A percentile compares a stretch with the other conserved stretches of the same genome.
Conservation (phyloP, 2,329 filamentous ascomycete genomes). For the Fusarium nodosum region DNA sequence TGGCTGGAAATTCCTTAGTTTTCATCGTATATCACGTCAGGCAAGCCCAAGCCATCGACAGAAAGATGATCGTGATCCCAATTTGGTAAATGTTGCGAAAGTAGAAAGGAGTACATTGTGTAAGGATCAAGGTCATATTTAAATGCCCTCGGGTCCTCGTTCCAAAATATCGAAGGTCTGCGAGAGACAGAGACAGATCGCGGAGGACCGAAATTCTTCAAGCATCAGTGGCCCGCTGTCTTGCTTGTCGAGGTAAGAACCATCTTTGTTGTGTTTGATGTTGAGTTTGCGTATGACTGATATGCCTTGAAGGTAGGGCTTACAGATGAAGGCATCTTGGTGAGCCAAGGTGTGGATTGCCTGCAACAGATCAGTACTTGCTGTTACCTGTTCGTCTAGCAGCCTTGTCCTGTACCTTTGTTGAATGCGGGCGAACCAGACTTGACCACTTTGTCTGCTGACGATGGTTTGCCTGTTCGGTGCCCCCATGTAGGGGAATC, state of each 20-base stretch:
- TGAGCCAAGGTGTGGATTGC: not conserved
- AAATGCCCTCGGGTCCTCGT: conserved; percentile 27
- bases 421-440: not conserved
- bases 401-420: conserved; percentile 17
- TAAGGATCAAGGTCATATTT: conserved; percentile 40
- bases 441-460: not conserved
- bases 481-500: not conserved
- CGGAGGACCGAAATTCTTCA: conserved; percentile 12
- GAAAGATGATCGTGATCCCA: not conserved
- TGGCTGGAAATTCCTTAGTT: conserved; percentile 6
- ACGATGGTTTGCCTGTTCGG: not conserved
- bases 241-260: conserved; percentile 22
- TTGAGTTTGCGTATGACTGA: conserved; percentile 40
- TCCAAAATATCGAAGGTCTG: not conserved
- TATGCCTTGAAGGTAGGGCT: conserved; percentile 25
- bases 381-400: not conserved
- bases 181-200: conserved; percentile 14
- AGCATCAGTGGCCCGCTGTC: conserved; percentile 6
- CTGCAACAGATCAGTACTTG: conserved; percentile 21
- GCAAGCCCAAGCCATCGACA: not conserved
- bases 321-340: not conserved
- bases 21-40: not conserved
- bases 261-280: conserved; percentile 1
- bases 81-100: conserved; percentile 31
- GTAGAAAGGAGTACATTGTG: conserved; percentile 32